These are phyloP conservation scores for Phytophthora capsici DNA, from an alignment of 352 stramenopile genomes.

Conservation along the genomic window DNA sequence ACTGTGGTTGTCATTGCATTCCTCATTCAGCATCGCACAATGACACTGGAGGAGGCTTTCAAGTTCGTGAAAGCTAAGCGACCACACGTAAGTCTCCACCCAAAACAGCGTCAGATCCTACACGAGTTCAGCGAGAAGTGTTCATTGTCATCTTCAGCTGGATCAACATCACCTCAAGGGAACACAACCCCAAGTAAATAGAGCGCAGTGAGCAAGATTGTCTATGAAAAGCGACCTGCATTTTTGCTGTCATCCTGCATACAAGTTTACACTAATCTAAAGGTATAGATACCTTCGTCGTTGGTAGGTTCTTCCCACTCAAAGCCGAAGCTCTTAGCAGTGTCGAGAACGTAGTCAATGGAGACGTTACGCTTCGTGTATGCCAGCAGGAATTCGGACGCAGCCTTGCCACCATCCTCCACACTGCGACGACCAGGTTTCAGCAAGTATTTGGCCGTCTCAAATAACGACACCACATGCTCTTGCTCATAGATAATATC, in stretches of 20 bases:
- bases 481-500: slow-evolving; percentile 77
- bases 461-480: slow-evolving; percentile 59
- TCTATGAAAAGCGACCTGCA: slow-evolving; percentile 5
- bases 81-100: slow-evolving; percentile 69
- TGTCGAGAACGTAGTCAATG: slow-evolving; percentile 69
- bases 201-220: background rate
- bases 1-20: slow-evolving; percentile 79
- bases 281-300: slow-evolving; percentile 69
- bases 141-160: slow-evolving; percentile 6
- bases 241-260: slow-evolving; percentile 20
- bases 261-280: slow-evolving; percentile 44
- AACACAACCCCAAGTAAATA: slow-evolving; percentile 9
- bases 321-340: slow-evolving; percentile 62
- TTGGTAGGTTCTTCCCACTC: slow-evolving; percentile 57
- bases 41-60: slow-evolving; percentile 65
- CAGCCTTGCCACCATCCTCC: slow-evolving; percentile 23
- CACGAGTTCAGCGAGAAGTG: slow-evolving; percentile 41
- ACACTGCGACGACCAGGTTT: slow-evolving; percentile 28
- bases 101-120: slow-evolving; percentile 64
- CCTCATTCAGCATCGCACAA: slow-evolving; percentile 61
- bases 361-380: slow-evolving; percentile 76
- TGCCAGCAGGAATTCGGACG: slow-evolving; percentile 58
- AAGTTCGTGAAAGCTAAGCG: slow-evolving; percentile 60
- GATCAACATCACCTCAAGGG: background rate
- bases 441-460: slow-evolving; percentile 55